Conservation (phyloP, 805 yeast genomes). For the Phaffomyces opuntiae region DNA sequence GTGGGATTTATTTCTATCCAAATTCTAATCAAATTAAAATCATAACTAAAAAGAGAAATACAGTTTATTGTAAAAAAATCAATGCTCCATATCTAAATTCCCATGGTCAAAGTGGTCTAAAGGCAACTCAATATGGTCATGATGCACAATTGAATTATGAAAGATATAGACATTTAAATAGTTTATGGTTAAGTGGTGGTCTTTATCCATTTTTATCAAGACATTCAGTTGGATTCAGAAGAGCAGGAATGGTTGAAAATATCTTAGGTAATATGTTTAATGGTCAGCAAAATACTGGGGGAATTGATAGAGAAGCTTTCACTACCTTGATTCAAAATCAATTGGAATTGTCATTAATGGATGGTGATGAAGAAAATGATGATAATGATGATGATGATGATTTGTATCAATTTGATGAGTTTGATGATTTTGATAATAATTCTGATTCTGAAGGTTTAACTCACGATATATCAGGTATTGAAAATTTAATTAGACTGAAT, state of each 20-base stretch:
- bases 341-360: neutral
- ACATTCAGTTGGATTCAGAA: conserved; percentile 2
- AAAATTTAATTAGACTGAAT: too few species aligned
- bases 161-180: conserved; percentile 51
- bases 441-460: neutral
- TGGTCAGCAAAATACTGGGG: neutral
- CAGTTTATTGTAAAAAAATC: conserved; percentile 29
- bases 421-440: neutral
- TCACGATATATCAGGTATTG: too few species aligned
- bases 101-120: conserved; percentile 68
- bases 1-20: conserved; percentile 31
- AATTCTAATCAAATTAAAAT: conserved; percentile 27
- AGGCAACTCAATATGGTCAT: conserved; percentile 47
- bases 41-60: conserved; percentile 15
- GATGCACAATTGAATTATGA: conserved; percentile 44
- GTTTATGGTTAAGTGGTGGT: conserved; percentile 56
- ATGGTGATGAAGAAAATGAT: neutral
- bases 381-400: conserved; percentile 1
- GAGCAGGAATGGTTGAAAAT: neutral
- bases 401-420: neutral
- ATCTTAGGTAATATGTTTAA: neutral
- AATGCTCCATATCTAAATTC: conserved; percentile 67
- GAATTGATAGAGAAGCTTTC: neutral
- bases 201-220: conserved; percentile 42
- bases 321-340: neutral